Conservation (phyloP, 2,329 filamentous ascomycete genomes). For the Ceratocystis variospora region DNA sequence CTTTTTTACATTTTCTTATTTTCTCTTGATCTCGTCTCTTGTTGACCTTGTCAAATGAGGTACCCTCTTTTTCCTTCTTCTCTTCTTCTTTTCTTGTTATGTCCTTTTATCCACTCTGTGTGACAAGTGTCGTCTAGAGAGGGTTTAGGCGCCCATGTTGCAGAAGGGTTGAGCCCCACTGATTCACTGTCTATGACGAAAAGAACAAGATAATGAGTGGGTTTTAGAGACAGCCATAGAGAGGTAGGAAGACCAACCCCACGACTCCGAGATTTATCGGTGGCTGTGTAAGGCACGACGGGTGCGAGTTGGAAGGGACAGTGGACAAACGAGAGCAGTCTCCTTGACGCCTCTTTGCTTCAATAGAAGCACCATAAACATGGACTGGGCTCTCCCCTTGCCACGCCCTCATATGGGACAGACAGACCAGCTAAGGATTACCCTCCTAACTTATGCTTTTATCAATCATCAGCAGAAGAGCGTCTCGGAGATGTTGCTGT, state of each 20-base stretch:
- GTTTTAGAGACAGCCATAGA: background rate
- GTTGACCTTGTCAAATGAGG: background rate
- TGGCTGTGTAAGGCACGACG: too few relatives aligned
- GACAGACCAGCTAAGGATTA: too few relatives aligned
- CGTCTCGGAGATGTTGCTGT: too few relatives aligned
- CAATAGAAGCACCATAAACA: too few relatives aligned
- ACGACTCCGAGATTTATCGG: background rate
- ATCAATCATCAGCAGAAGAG: background rate
- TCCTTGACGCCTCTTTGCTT: too few relatives aligned
- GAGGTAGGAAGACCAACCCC: background rate
- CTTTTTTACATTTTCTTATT: background rate
- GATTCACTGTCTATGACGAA: conserved; percentile 2
- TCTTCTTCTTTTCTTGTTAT: background rate
- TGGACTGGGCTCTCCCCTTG: too few relatives aligned
- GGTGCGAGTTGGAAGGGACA: background rate
- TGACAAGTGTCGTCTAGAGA: conserved; percentile 4
- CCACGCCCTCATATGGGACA: too few relatives aligned
- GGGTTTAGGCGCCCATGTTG: conserved; percentile 3
- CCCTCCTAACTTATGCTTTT: background rate
- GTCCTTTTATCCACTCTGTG: conserved; percentile 1
- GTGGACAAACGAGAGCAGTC: background rate
- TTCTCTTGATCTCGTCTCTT: background rate
- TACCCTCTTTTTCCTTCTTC: background rate
- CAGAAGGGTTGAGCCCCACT: conserved; percentile 3
- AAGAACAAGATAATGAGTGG: background rate